Percentiles rank a stretch among this genome's conserved stretches.
These are phyloP conservation scores for Pterocarpus santalinus DNA, from an alignment of 306 rosid species.

Conservation along the genomic window DNA sequence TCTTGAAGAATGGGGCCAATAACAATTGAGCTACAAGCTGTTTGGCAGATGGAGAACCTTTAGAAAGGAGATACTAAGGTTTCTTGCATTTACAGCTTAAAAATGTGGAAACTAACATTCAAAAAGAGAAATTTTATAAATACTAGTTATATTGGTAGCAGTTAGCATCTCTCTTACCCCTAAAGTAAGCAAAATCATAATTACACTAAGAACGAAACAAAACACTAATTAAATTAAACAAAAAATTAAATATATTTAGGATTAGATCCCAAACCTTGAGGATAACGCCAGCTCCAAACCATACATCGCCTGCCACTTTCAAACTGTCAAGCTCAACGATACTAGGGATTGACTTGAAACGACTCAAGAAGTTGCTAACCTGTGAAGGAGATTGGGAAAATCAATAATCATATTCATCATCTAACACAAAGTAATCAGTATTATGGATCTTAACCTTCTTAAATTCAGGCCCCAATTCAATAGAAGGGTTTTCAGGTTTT, in stretches of 20 bases:
- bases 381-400: conserved; percentile 41
- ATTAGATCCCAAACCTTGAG: conserved; percentile 73
- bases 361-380: conserved; percentile 85
- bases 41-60: not conserved
- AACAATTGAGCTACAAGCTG: conserved; percentile 8
- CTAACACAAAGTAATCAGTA: conserved; percentile 16
- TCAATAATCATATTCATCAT: conserved; percentile 42
- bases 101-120: not conserved
- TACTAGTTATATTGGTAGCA: conserved; percentile 2
- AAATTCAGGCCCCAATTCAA: conserved; percentile 98
- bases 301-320: conserved; percentile 92
- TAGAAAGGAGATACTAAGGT: not conserved
- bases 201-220: conserved; percentile 12
- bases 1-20: conserved; percentile 1
- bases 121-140: conserved; percentile 2
- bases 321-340: conserved; percentile 88
- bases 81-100: conserved; percentile 19
- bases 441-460: conserved; percentile 71
- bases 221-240: not conserved
- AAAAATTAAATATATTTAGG: conserved; percentile 2
- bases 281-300: conserved; percentile 79
- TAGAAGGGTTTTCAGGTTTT: conserved; percentile 84
- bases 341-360: conserved; percentile 95
- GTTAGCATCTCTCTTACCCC: conserved; percentile 9
- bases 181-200: conserved; percentile 15